Evolutionary conservation across 768 basidiomycete genomes (phyloP).

Genomic region (Porpolomopsis calyptriformis): DNA sequence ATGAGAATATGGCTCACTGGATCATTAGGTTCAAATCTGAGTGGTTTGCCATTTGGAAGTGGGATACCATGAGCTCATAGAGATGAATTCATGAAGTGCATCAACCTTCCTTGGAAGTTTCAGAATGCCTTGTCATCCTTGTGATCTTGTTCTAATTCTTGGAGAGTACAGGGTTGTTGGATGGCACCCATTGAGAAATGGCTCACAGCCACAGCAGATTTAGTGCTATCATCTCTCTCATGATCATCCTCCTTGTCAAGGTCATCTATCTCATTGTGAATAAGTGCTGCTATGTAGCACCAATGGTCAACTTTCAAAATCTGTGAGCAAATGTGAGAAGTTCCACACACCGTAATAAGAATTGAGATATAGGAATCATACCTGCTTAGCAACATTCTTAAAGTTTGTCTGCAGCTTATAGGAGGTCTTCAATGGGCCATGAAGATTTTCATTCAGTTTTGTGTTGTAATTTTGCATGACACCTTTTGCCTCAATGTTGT

Average conservation of each 20-base stretch:
- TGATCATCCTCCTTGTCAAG: too few species aligned
- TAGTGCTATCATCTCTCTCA: too few species aligned
- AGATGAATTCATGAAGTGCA: constrained; percentile 12
- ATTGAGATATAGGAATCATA: constrained; percentile 7
- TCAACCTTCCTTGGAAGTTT: constrained; percentile 8
- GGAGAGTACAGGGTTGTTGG: too few species aligned
- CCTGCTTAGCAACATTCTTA: constrained; percentile 24
- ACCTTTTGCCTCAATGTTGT: constrained; percentile 24
- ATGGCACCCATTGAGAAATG: too few species aligned
- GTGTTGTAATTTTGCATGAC: constrained; percentile 22
- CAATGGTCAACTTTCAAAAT: constrained; percentile 14
- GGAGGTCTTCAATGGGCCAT: constrained; percentile 18
- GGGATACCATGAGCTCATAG: constrained; percentile 3
- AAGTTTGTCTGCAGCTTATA: constrained; percentile 23
- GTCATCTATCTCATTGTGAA: too few species aligned
- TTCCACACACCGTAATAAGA: not conserved
- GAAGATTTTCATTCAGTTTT: constrained; percentile 21
- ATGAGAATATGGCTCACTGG: not conserved
- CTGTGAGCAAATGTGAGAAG: constrained; percentile 5
- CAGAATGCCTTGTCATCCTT: too few species aligned
- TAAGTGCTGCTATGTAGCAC: constrained; percentile 9
- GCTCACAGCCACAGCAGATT: too few species aligned
- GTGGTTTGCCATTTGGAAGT: not conserved
- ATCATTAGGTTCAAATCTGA: not conserved
- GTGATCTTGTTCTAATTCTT: too few species aligned